Base-by-base conservation (phyloP, 148 eudicot species). In the Fallopia convolvulus region DNA sequence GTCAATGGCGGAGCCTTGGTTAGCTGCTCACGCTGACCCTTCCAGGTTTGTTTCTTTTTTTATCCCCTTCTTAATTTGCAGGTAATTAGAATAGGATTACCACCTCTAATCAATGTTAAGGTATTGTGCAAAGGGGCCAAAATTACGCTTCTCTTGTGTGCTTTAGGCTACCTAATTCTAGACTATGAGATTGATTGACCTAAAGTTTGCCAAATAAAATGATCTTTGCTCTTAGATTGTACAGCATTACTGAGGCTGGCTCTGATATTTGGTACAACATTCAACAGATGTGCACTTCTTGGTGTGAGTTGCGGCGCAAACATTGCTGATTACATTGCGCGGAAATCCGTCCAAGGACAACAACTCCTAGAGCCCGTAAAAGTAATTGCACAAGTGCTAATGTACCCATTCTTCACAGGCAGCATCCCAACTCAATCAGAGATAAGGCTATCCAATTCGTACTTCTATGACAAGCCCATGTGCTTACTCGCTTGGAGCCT, bases 351-450 rank as follows among this genome's bases (percentile, higher is more conserved):
- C 4, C 97, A 90, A 66, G 83, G 83, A 2, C 93, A 85, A 42
- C 86, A 82, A 77, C 93, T 88, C 70, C 48, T 92, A 61, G 95
- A 94, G 58, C 98, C 98, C 12, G 89, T 94, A 52, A 90, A 88
- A 77, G 92, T 94, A 48, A 97, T 94, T 20, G 98, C 98, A 21
- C 98, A 94, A 74, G 94, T 94, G 46, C 81, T 94, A 73, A 89
- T 94, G 97, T 94, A 94, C 72, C 98, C 98, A 0, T 94, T 94
- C 81, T 94, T 94, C 85, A 89, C 90, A 14, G 98, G 98, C 70
- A 92, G 85, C 20, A 79, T 88, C 17, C 97, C 97, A 3, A 94
- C 98, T 12, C 98, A 88, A 63, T 94, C 98, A 0, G 98, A 94
- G 79, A 92, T 94, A 75, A 94, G 83, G 82, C 77, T 94, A 58